Evolutionary conservation across 1,284 basidiomycete genomes (phyloP).

Genomic region (Gymnopus androsaceus): DNA sequence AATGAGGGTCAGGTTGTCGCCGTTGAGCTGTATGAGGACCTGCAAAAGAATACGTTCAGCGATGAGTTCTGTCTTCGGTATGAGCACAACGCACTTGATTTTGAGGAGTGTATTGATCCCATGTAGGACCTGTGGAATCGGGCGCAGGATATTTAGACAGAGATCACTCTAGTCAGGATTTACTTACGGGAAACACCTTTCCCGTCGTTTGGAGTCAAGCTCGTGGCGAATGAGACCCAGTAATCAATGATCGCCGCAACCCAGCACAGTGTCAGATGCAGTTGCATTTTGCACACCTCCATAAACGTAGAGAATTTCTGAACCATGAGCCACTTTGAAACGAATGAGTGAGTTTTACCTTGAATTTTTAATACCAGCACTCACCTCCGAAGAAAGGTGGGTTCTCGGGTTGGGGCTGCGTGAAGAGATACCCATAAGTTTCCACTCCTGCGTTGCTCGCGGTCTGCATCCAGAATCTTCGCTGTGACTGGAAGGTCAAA

Average conservation of each 20-base stretch:
- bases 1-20: too few relatives aligned
- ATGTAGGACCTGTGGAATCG: conserved; percentile 34
- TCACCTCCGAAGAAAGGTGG: conserved; percentile 35
- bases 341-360: background rate
- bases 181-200: conserved; percentile 37
- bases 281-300: conserved; percentile 28
- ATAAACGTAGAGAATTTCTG: conserved; percentile 45
- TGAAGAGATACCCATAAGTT: conserved; percentile 51
- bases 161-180: too few relatives aligned
- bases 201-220: conserved; percentile 51
- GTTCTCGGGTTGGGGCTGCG: conserved; percentile 38
- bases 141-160: background rate
- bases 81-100: conserved; percentile 27
- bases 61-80: too few relatives aligned
- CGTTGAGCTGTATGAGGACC: conserved; percentile 40
- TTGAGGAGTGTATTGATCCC: conserved; percentile 35
- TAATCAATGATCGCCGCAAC: conserved; percentile 48
- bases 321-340: conserved; percentile 38
- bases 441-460: conserved; percentile 40
- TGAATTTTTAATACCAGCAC: background rate
- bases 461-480: conserved; percentile 42
- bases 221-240: conserved; percentile 53
- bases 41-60: conserved; percentile 20
- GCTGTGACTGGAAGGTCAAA: conserved; percentile 41
- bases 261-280: conserved; percentile 30